These are phyloP conservation scores for Entomophthora muscae DNA, from an alignment of 371 early-diverging fungal genomes.

Conservation along the genomic window DNA sequence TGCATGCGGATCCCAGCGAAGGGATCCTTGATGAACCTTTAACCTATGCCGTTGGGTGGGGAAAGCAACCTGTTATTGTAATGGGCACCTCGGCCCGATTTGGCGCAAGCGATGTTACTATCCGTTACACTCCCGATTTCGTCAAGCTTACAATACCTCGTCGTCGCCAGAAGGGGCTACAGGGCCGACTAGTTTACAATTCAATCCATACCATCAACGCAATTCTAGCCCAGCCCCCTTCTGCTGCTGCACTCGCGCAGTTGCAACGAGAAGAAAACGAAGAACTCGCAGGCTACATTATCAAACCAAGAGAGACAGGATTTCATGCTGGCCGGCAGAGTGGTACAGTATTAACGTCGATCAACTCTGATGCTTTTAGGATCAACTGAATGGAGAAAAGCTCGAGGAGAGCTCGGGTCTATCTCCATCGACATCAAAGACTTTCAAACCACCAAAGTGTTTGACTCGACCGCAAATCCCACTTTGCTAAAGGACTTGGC, in stretches of 20 bases:
- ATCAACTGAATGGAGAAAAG: background rate
- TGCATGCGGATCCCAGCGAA: constrained; percentile 1
- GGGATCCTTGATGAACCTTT: background rate
- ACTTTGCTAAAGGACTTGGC: background rate
- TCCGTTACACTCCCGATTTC: background rate
- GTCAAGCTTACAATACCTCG: background rate
- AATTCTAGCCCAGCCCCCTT: background rate
- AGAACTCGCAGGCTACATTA: background rate
- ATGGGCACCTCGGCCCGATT: background rate
- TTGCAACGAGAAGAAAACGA: background rate
- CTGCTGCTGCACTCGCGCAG: background rate
- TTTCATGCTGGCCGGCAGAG: background rate
- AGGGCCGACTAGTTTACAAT: background rate
- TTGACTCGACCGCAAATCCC: background rate
- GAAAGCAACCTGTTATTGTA: background rate
- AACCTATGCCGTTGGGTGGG: constrained; percentile 1
- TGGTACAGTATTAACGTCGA: background rate
- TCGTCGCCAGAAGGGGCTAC: background rate
- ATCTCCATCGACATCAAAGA: background rate
- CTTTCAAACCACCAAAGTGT: background rate
- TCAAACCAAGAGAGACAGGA: background rate
- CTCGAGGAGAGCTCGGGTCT: background rate
- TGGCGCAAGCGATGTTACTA: background rate
- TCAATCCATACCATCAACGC: background rate
- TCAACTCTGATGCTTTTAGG: background rate